Evolutionary conservation across 2,329 filamentous ascomycete genomes (phyloP), one percentile per base, ranked within the genome.

Genomic region (Penicillium capsulatum): DNA sequence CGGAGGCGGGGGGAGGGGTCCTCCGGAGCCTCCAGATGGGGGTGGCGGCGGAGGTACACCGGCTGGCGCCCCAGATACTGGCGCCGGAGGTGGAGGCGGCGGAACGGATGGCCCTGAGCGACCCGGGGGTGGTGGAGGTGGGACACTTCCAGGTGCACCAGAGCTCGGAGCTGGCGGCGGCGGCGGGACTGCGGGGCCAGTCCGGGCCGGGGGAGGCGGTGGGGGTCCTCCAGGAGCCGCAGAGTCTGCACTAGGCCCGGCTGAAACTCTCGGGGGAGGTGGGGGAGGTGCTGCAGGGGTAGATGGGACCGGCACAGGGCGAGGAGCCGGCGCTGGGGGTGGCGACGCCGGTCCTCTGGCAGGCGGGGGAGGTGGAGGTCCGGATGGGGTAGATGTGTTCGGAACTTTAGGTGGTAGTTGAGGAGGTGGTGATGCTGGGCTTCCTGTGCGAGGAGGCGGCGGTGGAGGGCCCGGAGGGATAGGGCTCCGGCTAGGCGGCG

Each of bases 401-500:
- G 68, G 65, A 29, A 66, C 60, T 49, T 67, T 65, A 17, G 66
- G 67, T 29, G 69, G 69, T 38, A 68, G 73, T 11, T 82, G 79
- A 3, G 80, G 65, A 20, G 63, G 24, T 24, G 19, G 63, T 48
- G 58, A 55, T 37, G 60, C 63, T 47, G 65, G 64, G 46, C 66
- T 65, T 11, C 59, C 61, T 36, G 70, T 68, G 36, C 76, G 69
- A 40, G 70, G 71, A 33, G 75, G 75, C 17, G 79, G 84, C 7
- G 85, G 84, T 20, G 86, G 86, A 45, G 87, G 86, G 13, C 83
- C 61, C 38, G 55, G 47, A 36, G 58, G 59, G 17, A 45, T 79
- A 26, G 81, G 72, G 19, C 79, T 80, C 50, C 86, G 80, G 60
- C 75, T 81, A 26, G 86, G 85, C 16, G 86, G 83, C 34, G 84